phyloP scores from a whole-genome alignment of 495 filamentous ascomycete genomes.

The Paragyromitra xinjiangensis region DNA sequence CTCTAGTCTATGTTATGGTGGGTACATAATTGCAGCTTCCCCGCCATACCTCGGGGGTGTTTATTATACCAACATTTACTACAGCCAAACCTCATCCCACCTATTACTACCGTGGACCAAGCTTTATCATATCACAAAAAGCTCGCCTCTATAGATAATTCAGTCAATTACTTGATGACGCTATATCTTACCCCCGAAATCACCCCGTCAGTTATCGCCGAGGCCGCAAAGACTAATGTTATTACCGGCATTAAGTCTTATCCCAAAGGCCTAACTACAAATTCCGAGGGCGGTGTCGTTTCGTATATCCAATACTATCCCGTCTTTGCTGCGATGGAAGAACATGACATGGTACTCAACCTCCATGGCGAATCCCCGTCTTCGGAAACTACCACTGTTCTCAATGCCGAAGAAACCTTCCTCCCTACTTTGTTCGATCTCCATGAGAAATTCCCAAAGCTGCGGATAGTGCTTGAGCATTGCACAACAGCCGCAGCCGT shows the following conservation, averaged over 20 bases:
- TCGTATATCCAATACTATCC: conserved; percentile 75
- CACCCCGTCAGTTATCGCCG: conserved; percentile 78
- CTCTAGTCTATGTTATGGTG: conserved; percentile 85
- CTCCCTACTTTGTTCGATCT: conserved; percentile 77
- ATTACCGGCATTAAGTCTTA: conserved; percentile 72
- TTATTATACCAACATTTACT: conserved; percentile 24
- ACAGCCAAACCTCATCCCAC: conserved; percentile 67
- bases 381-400: conserved; percentile 64
- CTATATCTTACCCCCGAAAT: conserved; percentile 82
- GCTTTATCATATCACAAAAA: conserved; percentile 77
- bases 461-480: conserved; percentile 83
- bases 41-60: conserved; percentile 8
- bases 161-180: conserved; percentile 86
- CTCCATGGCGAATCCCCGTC: conserved; percentile 68
- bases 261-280: conserved; percentile 79
- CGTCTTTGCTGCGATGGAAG: conserved; percentile 82
- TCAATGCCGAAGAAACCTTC: conserved; percentile 83
- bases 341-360: conserved; percentile 70
- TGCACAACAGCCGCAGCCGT: conserved; percentile 85
- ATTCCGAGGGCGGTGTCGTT: conserved; percentile 81
- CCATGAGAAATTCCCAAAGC: conserved; percentile 76
- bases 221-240: conserved; percentile 73
- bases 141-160: conserved; percentile 73
- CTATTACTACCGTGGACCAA: conserved; percentile 75
- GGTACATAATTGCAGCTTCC: conserved; percentile 41